Evolutionary conservation across 257 asterid genomes (phyloP), one percentile per base, ranked within the genome.

Genomic region (Marsdenia floribunda): DNA sequence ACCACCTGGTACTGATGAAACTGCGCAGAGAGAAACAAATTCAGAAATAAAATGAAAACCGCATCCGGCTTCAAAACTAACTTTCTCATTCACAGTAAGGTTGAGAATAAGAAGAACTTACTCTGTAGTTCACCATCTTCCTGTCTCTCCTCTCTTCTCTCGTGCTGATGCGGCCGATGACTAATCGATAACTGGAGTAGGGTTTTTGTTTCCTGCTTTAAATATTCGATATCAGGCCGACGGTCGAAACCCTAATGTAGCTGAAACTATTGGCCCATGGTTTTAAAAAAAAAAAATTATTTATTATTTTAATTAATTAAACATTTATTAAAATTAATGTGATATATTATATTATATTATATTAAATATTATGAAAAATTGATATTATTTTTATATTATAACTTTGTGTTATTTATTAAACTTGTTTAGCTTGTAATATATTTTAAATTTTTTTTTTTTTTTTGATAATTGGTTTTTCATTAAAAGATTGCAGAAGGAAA

Each of bases 1-100:
- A 90, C 97, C 77, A 91, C 97, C 89, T 91, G 97, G 84, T 88
- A 91, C 81, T 91, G 97, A 85, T 90, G 97, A 70, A 87, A 87
- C 97, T 91, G 83, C 87, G 73, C 40, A 75, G 35, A 50, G 47
- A 29, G 66, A 65, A 11, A 73, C 37, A 57, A 33, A 54, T 59
- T 14, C 11, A 18, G 13, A 18, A 71, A 46, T 3, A 5, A 42
- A 24, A 49, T 35, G 15, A 29, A 49, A 64, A 22, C 12, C 12
- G 5, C 6, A 22, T 21, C 33, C 46, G 8, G 52, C 15, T n/a
- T 24, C n/a, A 35, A 60, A 50, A 7, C 55, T 18, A 44, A 73
- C 37, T 77, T 73, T 26, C 19, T 54, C 68, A 37, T 16, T 12
- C 46, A 3, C 24, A 37, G 54, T 9, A 63, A 42, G 4, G 10